Evolutionary conservation across 73 alveolate species (phyloP), one percentile per base, ranked within the genome.

Genomic region (Blepharisma japonicum): DNA sequence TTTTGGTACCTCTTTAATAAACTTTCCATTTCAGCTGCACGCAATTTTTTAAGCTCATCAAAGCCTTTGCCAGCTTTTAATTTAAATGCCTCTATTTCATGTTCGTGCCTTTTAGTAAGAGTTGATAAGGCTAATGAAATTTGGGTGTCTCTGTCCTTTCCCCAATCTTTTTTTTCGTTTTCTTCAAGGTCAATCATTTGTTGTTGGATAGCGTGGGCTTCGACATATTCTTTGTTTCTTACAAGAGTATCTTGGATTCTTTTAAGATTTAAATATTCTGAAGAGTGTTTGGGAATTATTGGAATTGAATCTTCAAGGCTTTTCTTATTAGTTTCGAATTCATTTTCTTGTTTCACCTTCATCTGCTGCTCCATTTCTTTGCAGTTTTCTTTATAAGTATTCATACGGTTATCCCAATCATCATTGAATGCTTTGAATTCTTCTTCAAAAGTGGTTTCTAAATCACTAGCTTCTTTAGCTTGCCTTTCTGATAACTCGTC

Each of bases 1-100:
- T 89, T 89, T 77, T 89, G 85, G 68, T 89, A 89, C 46, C 91
- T 88, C 67, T 89, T 87, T 18, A 89, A 55, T 23, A 89, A 78
- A 74, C 80, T 85, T 56, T 89, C 90, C 49, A 81, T 80, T 50
- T 89, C 95, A n/a, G 45, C 54, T 9, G 84, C 92, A 76, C 92
- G 71, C 68, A 79, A 79, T 23, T 81, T 85, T 67, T 79, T 81
- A n/a, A 78, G 82, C 71, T 81, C 92, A 25, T 85, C 85, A 68
- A 53, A 49, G n/a, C 80, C 82, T 21, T 87, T 83, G 55, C 56
- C 80, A 55, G 85, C 80, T 77, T 82, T 85, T 84, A 85, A 81
- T 55, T 77, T 80, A 55, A 89, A 81, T 2, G 91, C 84, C 32
- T 72, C 71, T 84, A 84, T 81, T 68, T 89, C 95, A 32, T 83